Evolutionary conservation across 257 asterid genomes (phyloP), one percentile per base, ranked within the genome.

Genomic region (Solanum sitiens): DNA sequence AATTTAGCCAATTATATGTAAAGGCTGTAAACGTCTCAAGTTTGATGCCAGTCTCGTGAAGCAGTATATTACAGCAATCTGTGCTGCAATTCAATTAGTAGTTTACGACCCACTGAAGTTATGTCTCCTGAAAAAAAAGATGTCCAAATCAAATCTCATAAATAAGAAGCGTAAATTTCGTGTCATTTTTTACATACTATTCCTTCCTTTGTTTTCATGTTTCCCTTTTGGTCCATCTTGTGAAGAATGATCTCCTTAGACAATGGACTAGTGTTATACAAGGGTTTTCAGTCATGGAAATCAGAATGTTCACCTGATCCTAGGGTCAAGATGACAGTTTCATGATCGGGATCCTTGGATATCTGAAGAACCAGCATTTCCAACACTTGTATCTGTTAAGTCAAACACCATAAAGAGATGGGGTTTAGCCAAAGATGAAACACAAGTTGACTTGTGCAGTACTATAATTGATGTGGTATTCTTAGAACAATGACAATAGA

Each of bases 271-370:
- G 5, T 45, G 27, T 3, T 32, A 50, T 80, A 3, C 7, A 82
- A 18, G 70, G 27, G 70, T 18, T 82, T 82, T 20, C 70, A 80
- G 68, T 80, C 85, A 32, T 27, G 11, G 40, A 47, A 47, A 47
- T 9, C 16, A 83, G 63, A 68, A 42, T 5, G 65, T 87, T 14
- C 56, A 90, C 94, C 92, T 67, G 92, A 87, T 83, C 92, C 92
- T 45, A 90, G 47, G 25, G 94, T 89, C 90, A 90, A 86, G 87
- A 92, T 80, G 63, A 92, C 90, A 77, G 70, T 85, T 47, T 88
- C 87, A 84, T 56, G 86, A 67, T 16, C 25, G 37, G 86, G 88
- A 74, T 92, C 86, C 83, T 82, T 70, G 15, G 87, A 88, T 83
- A 87, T 56, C 80, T 42, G 76, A 44, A 53, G 77, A 8, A 88